Evolutionary conservation across 1,139 yeast genomes (phyloP), one percentile per base, ranked within the genome.

Genomic region (Geotrichum reessii): DNA sequence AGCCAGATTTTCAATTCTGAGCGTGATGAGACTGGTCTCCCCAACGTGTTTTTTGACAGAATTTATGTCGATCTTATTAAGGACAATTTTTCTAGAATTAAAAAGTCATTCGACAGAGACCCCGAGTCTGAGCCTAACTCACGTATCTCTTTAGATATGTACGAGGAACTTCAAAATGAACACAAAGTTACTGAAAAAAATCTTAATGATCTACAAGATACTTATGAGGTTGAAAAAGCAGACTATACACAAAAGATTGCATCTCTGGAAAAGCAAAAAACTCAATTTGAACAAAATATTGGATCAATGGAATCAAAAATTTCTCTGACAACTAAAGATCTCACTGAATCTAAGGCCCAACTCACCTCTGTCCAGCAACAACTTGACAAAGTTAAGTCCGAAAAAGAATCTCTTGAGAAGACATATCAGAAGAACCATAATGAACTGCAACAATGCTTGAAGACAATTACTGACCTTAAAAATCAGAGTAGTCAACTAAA

Each of bases 11-110:
- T 80, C 28, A 74, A 76, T 31, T 80, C 84, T 1, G 74, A 74
- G 6, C 80, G 81, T 62, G 96, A 90, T 68, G 85, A 83, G 2
- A 84, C 96, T 1, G 99, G 99, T 0, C 77, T 92, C 47, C 99
- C 98, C 0, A 82, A 84, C 59, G 89, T 92, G 0, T 90, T 81
- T 65, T 86, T 93, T 67, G 87, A 85, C 63, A 68, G 80, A 0
- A 74, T 78, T 2, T 90, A 89, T 67, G 85, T 89, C 2, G 76
- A 76, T 4, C 73, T 90, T 58, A 74, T 93, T 55, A 86, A 84
- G 64, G 95, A 86, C 8, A 87, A 89, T 66, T 83, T 81, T 63
- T 74, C 81, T 19, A 77, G 97, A 58, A 82, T 93, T 44, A 81
- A 81, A 61, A 80, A 85, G 55, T 85, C 96, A 0, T 74, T 93